Evolutionary conservation across 805 yeast species (phyloP).

Genomic region (Candida fluviatilis): DNA sequence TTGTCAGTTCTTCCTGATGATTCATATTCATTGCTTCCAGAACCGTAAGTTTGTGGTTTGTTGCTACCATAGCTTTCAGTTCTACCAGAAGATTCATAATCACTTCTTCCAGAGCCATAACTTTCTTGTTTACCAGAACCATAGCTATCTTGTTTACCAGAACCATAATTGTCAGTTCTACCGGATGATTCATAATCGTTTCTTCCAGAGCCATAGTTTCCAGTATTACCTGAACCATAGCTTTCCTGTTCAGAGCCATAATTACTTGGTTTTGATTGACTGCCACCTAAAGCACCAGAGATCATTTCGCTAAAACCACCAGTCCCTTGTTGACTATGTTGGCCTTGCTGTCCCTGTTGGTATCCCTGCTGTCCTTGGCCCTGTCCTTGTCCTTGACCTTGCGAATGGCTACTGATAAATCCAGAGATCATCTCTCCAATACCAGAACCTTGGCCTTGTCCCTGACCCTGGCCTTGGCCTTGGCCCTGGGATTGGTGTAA

Average conservation of each 20-base stretch:
- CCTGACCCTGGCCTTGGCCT: constrained; percentile 1
- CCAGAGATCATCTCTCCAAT: not conserved
- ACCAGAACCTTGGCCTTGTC: not conserved
- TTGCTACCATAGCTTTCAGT: not conserved
- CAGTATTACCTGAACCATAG: not conserved
- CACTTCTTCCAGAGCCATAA: not conserved
- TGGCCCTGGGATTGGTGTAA: constrained; percentile 6
- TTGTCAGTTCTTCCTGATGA: not conserved
- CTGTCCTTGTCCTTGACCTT: too few relatives aligned
- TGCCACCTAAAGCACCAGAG: constrained; percentile 1
- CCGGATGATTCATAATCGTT: not conserved
- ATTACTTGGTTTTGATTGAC: not conserved
- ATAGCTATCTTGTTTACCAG: not conserved
- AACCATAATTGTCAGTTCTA: not conserved
- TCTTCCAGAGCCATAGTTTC: not conserved
- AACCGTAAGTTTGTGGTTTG: not conserved
- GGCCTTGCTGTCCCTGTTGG: too few relatives aligned
- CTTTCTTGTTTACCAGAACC: not conserved
- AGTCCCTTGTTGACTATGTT: not conserved
- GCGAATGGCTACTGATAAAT: not conserved
- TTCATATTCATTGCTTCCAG: not conserved
- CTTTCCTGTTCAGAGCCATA: not conserved
- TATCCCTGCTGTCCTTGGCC: too few relatives aligned
- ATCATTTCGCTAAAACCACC: not conserved
- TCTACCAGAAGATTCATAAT: not conserved